phyloP scores from a whole-genome alignment of 2,329 filamentous ascomycete species.

The Aspergillus aculeatinus region DNA sequence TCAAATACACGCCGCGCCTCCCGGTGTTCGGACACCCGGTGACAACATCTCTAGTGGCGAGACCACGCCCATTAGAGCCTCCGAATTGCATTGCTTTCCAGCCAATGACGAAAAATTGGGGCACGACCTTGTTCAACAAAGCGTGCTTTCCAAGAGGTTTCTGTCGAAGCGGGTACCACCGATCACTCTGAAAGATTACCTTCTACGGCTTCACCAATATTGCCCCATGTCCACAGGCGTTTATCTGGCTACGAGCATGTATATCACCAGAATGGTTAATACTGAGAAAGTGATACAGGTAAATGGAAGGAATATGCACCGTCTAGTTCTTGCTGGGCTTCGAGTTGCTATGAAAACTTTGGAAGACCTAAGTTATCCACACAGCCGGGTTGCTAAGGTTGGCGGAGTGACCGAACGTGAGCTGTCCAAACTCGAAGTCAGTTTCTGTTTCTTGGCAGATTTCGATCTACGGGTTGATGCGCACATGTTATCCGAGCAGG shows the following conservation, averaged over 20 bases:
- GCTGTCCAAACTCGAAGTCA: conserved; percentile 81
- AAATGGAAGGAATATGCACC: conserved; percentile 80
- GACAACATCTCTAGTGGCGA: conserved; percentile 28
- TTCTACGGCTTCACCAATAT: conserved; percentile 81
- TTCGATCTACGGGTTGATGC: conserved; percentile 72
- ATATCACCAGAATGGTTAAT: conserved; percentile 80
- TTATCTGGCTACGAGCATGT: conserved; percentile 83
- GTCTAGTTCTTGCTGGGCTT: conserved; percentile 78
- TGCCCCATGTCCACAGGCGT: conserved; percentile 93
- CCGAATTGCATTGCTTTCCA: conserved; percentile 39
- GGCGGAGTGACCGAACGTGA: conserved; percentile 83
- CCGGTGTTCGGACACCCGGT: conserved; percentile 49
- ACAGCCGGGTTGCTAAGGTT: conserved; percentile 78
- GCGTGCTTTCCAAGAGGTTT: conserved; percentile 86
- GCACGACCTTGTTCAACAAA: conserved; percentile 74
- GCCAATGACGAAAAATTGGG: conserved; percentile 53
- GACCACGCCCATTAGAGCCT: conserved; percentile 26
- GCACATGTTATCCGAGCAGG: conserved; percentile 54
- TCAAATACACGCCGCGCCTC: conserved; percentile 35
- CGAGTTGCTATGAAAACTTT: conserved; percentile 90
- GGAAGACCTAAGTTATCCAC: conserved; percentile 88
- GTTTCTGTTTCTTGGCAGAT: conserved; percentile 81
- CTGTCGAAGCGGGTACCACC: conserved; percentile 85
- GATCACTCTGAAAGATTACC: conserved; percentile 79
- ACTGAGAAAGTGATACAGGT: conserved; percentile 76